Base-by-base conservation (phyloP, 73 alveolate species). In the Paramecium sonneborni region DNA sequence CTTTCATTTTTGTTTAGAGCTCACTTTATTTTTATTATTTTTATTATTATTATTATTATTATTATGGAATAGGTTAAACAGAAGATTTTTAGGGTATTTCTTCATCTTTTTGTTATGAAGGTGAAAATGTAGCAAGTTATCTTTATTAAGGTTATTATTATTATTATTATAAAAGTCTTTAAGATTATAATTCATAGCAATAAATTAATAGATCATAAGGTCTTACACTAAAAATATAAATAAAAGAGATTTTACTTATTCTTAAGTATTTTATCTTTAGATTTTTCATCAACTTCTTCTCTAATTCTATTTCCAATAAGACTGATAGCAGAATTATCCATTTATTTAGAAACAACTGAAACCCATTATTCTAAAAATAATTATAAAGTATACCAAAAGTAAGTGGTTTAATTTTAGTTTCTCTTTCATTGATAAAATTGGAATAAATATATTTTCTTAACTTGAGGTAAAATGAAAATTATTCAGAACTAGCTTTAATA, bases 361-460 rank as follows among this genome's bases (percentile, higher is more conserved):
- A 79, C 90, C 90, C 76, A 43, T 44, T 20, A 79, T n/a, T 79
- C 90, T 39, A 43, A 23, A 20, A 0, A 12, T 43, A 43, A 39
- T 24, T 23, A 1, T 3, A 37, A 6, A 5, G 5, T 24, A n/a
- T 30, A 38, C 72, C 72, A 44, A 74, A 74, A 2, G 32, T 74
- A 10, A 72, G 20, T 3, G 87, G 62, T 35, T 72, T 72, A 72
- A 35, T 20, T 34, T 37, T 72, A 20, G 67, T 72, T 20, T 79
- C 90, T 79, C 90, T 38, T 12, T 79, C 90, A 39, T 43, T 79
- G 1, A 79, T 44, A 43, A 79, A 79, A 28, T 79, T 39, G 32
- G 44, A 7, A 21, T 79, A 43, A 43, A 79, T 79, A 35, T 43
- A 79, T 79, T 79, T 79, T 44, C 90, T 79, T 39, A 79, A 43